These are phyloP conservation scores for Coemansia guatemalensis DNA, from an alignment of 192 early-diverging fungal genomes.

Conservation along the genomic window DNA sequence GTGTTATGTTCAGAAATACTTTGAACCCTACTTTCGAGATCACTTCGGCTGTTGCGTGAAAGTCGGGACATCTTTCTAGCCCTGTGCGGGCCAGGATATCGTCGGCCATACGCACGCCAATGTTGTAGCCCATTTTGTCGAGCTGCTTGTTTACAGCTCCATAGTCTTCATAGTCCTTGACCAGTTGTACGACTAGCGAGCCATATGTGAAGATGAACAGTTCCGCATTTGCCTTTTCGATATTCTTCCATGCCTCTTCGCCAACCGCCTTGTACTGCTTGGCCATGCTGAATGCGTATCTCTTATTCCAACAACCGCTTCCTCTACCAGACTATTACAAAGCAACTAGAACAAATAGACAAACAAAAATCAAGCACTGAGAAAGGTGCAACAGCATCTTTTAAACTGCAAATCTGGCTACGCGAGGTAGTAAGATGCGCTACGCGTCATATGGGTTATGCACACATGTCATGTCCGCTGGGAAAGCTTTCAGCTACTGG, in stretches of 20 bases:
- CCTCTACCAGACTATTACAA: background rate
- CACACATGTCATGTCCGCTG: background rate
- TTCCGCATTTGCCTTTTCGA: constrained; percentile 96
- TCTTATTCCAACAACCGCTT: background rate
- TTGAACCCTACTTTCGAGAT: constrained; percentile 98
- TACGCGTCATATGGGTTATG: background rate
- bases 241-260: constrained; percentile 95
- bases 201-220: constrained; percentile 98
- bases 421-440: background rate
- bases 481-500: background rate
- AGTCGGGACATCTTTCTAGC: constrained; percentile 68
- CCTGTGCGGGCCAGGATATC: constrained; percentile 88
- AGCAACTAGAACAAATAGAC: background rate
- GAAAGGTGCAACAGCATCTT: background rate
- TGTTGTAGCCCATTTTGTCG: constrained; percentile 99
- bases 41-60: constrained; percentile 90
- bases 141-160: constrained; percentile 92
- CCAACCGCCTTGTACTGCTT: constrained; percentile 80
- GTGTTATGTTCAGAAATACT: constrained; percentile 91
- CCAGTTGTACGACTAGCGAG: constrained; percentile 90
- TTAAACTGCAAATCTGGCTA: background rate
- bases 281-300: constrained; percentile 29
- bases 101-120: constrained; percentile 92
- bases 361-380: constrained; percentile 3
- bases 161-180: constrained; percentile 94